These are phyloP conservation scores for Talaromyces sp. DNA, from an alignment of 2,329 filamentous ascomycete genomes.

Conservation along the genomic window DNA sequence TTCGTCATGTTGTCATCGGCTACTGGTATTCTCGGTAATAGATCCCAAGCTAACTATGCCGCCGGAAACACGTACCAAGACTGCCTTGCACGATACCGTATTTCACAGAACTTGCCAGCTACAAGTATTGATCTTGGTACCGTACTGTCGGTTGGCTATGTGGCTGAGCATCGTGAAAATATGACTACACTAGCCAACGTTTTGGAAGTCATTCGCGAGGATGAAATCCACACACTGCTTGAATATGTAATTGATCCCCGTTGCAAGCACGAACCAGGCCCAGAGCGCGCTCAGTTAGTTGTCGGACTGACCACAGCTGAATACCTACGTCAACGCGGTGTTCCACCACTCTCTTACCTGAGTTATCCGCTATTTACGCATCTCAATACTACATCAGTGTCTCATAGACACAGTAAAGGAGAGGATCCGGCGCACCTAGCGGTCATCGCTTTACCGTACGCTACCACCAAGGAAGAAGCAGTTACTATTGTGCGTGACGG, in stretches of 20 bases:
- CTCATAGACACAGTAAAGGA: slow-evolving; percentile 14
- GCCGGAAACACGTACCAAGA: slow-evolving; percentile 42
- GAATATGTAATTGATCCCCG: slow-evolving; percentile 22
- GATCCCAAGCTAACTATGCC: slow-evolving; percentile 46
- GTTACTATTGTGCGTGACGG: slow-evolving; percentile 19
- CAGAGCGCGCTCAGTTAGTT: slow-evolving; percentile 20
- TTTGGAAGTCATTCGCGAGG: slow-evolving; percentile 19
- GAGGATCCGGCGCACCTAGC: slow-evolving; percentile 17
- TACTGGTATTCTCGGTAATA: slow-evolving; percentile 45
- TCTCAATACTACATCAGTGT: slow-evolving; percentile 16
- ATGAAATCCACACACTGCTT: slow-evolving; percentile 22
- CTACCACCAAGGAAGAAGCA: slow-evolving; percentile 22
- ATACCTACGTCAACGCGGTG: slow-evolving; percentile 18
- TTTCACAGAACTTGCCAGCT: slow-evolving; percentile 23
- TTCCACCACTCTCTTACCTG: slow-evolving; percentile 24
- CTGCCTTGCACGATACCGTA: slow-evolving; percentile 32
- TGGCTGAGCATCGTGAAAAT: slow-evolving; percentile 28
- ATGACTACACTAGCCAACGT: slow-evolving; percentile 13
- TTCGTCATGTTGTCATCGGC: slow-evolving; percentile 44
- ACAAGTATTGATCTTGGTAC: slow-evolving; percentile 31
- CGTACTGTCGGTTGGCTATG: slow-evolving; percentile 34
- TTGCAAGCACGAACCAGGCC: slow-evolving; percentile 16
- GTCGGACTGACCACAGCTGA: slow-evolving; percentile 22
- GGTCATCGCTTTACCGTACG: slow-evolving; percentile 19
- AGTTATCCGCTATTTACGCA: slow-evolving; percentile 27